Conservation (phyloP, 805 yeast genomes). For the Starmerella lactis-condensi region DNA sequence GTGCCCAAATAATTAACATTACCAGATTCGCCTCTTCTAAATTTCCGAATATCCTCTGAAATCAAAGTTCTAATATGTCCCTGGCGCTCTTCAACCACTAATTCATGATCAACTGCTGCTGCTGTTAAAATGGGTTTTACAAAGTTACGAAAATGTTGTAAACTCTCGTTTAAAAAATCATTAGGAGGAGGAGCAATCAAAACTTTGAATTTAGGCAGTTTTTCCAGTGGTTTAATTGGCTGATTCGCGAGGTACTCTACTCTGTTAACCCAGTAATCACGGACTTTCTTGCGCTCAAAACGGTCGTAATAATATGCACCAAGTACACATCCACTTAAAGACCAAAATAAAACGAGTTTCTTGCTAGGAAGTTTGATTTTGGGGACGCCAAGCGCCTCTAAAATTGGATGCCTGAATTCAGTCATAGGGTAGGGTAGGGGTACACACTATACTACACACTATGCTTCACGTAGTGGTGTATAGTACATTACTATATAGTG, state of each 20-base stretch:
- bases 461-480: no score
- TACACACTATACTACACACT: no score
- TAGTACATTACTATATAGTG: no score
- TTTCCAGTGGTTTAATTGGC: conserved; percentile 29
- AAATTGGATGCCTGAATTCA: conserved; percentile 42
- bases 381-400: conserved; percentile 70
- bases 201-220: conserved; percentile 61
- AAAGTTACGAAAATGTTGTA: conserved; percentile 55
- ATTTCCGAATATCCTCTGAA: conserved; percentile 60
- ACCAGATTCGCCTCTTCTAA: conserved; percentile 31
- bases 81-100: conserved; percentile 57
- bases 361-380: conserved; percentile 64
- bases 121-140: conserved; percentile 73
- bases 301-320: conserved; percentile 75
- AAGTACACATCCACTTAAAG: conserved; percentile 40
- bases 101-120: conserved; percentile 66
- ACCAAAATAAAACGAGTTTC: conserved; percentile 85
- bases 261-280: conserved; percentile 43
- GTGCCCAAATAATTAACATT: conserved; percentile 37
- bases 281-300: conserved; percentile 44
- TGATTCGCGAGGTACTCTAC: conserved; percentile 38
- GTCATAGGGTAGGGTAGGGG: no score
- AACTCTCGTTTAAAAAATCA: conserved; percentile 59
- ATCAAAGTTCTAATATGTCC: conserved; percentile 72
- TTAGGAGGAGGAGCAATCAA: conserved; percentile 95